Percentiles rank a stretch among this genome's conserved stretches.
phyloP scores from a whole-genome alignment of 495 filamentous ascomycete species.

The Podospora didyma region DNA sequence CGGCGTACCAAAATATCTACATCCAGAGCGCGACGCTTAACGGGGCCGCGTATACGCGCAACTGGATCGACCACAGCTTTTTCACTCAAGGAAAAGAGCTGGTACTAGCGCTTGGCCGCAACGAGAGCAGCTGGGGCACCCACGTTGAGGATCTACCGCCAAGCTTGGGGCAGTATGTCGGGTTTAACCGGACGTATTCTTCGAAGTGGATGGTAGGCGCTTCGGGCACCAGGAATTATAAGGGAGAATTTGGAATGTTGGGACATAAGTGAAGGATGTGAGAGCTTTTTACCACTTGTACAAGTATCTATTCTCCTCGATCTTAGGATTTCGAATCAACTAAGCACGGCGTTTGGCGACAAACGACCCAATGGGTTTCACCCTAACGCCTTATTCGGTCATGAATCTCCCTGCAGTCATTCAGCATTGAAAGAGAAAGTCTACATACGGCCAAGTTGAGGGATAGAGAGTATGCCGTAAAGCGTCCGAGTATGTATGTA shows the following conservation, averaged over 20 bases:
- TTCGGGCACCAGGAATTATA: neutral
- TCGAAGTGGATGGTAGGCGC: slow-evolving; percentile 3
- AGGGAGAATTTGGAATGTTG: slow-evolving; percentile 4
- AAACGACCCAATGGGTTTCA: neutral
- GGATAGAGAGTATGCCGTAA: too few relatives aligned
- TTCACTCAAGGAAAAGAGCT: slow-evolving; percentile 67
- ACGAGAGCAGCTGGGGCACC: slow-evolving; percentile 70
- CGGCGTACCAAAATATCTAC: slow-evolving; percentile 58
- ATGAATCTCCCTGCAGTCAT: too few relatives aligned
- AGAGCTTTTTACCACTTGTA: neutral
- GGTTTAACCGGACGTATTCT: slow-evolving; percentile 23
- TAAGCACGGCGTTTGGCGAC: neutral
- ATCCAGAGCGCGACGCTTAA: slow-evolving; percentile 70
- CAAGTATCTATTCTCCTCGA: neutral
- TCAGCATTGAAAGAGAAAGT: too few relatives aligned
- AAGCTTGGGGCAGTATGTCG: slow-evolving; percentile 35
- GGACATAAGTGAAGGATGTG: neutral
- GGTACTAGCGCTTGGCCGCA: slow-evolving; percentile 59
- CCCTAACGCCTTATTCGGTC: too few relatives aligned
- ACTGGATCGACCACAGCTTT: slow-evolving; percentile 72
- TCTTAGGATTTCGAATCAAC: neutral
- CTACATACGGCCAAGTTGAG: too few relatives aligned
- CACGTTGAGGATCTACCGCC: slow-evolving; percentile 62
- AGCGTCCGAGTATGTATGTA: too few relatives aligned
- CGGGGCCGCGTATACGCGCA: slow-evolving; percentile 60